A percentile compares a stretch with the other conserved stretches of the same genome.
Evolutionary conservation across 2,329 filamentous ascomycete species (phyloP).

Genomic region (Arthrinium puccinioides): DNA sequence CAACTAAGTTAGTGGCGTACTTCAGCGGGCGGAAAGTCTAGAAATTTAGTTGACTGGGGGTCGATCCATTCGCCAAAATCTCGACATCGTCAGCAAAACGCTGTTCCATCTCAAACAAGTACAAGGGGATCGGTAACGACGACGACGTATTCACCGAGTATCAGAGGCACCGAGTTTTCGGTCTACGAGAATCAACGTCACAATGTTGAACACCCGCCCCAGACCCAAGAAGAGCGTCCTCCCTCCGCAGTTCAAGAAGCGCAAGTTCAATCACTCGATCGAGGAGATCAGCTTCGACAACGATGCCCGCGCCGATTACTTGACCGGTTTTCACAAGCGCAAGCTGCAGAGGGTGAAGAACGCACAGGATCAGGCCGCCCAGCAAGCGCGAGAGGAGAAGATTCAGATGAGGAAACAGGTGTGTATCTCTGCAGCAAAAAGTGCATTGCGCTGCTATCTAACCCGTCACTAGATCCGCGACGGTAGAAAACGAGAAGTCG

Average conservation of each 20-base stretch:
- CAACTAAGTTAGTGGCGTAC: background rate
- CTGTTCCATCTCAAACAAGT: no score
- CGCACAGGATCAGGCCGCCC: slow-evolving; percentile 74
- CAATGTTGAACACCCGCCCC: slow-evolving; percentile 50
- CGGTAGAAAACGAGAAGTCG: slow-evolving; percentile 72
- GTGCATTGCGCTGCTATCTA: no score
- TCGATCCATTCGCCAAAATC: no score
- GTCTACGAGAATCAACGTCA: background rate
- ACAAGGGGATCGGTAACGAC: no score
- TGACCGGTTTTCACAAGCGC: slow-evolving; percentile 95
- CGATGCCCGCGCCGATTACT: slow-evolving; percentile 72
- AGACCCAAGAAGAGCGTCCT: slow-evolving; percentile 51
- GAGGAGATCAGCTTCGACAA: slow-evolving; percentile 85
- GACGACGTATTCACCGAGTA: no score
- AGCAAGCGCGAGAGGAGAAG: slow-evolving; percentile 71
- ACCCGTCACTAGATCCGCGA: slow-evolving; percentile 70
- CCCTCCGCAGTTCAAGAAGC: slow-evolving; percentile 56
- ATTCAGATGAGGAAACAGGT: slow-evolving; percentile 71
- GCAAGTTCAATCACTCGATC: slow-evolving; percentile 51
- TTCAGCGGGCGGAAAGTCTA: slow-evolving; percentile 2
- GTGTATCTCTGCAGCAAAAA: no score
- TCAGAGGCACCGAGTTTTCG: slow-evolving; percentile 4
- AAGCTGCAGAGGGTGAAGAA: slow-evolving; percentile 79
- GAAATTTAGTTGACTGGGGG: background rate
- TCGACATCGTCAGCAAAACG: no score